Evolutionary conservation across 805 yeast genomes (phyloP), one percentile per base, ranked within the genome.

Genomic region (Pichia nanzhaoensis): DNA sequence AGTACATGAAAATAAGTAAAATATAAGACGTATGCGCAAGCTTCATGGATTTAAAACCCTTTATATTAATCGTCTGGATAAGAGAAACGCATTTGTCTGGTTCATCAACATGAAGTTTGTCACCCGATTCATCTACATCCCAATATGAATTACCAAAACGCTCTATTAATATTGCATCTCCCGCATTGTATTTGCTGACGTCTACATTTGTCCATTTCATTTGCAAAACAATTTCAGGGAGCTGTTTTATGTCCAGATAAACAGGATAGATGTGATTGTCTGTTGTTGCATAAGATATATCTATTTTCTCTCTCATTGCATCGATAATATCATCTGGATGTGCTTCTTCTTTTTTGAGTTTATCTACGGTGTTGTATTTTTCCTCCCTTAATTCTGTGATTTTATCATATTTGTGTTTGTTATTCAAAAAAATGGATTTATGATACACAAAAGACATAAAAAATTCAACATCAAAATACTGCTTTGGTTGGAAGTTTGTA

Each of bases 111-210:
- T 41, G 40, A 27, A 59, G 28, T 35, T 48, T 43, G 7, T 44
- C 34, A 5, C 50, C 52, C 3, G 47, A 19, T 8, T 10, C 9
- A 20, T 44, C 44, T 14, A 39, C 34, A 39, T 56, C 56, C 63
- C 64, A 59, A 31, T 46, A 59, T 6, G 38, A 39, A 20, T 51
- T 47, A 7, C 49, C 54, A 47, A 58, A 71, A 50, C 71, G 71
- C 28, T 70, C 64, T 2, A 82, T 61, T 2, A 84, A 59, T 1
- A 84, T 55, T 0, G 77, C 66, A 57, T 83, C 86, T 5, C 90
- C 91, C 2, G 64, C 57, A 9, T 59, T 48, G 50, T 65, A 71
- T 0, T 55, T 44, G n/a, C 57, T 53, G 1, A 61, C 51, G 34
- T 67, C 57, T 4, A 63, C 9, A 27, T 66, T 57, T 13, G 65